Evolutionary conservation across 768 basidiomycete genomes (phyloP).

Genomic region (Leucogyrophana mollusca): DNA sequence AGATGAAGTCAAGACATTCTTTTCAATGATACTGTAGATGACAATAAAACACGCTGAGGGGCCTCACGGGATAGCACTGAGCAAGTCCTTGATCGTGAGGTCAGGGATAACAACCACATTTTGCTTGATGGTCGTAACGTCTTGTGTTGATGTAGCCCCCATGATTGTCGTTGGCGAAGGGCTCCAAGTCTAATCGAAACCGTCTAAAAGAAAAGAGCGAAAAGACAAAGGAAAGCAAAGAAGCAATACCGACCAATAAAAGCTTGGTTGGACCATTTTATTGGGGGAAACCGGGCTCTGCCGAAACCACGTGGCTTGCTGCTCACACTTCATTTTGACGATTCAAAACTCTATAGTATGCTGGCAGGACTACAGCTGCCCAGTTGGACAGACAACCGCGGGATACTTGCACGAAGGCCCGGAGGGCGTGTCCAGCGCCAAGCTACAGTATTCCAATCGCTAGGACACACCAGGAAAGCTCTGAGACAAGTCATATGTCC

Average conservation of each 20-base stretch:
- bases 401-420: no score
- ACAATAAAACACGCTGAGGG: conserved; percentile 5
- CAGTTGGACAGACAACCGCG: no score
- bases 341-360: no score
- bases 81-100: conserved; percentile 83
- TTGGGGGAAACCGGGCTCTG: conserved; percentile 25
- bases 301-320: conserved; percentile 28
- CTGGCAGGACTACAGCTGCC: no score
- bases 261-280: conserved; percentile 16
- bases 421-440: no score
- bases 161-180: conserved; percentile 14
- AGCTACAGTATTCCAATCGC: no score
- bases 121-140: conserved; percentile 46
- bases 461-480: no score
- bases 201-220: conserved; percentile 4
- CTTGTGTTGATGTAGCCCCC: conserved; percentile 12
- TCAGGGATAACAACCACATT: conserved; percentile 71
- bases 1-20: conserved; percentile 2
- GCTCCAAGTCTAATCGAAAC: conserved; percentile 6
- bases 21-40: not conserved
- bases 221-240: conserved; percentile 1
- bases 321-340: no score
- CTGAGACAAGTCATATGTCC: no score
- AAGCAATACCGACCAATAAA: not conserved
- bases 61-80: conserved; percentile 79